A percentile compares a stretch with the other conserved stretches of the same genome.
Evolutionary conservation across 176 grass and related monocot genomes (phyloP).

Genomic region (Luzula sylvatica): DNA sequence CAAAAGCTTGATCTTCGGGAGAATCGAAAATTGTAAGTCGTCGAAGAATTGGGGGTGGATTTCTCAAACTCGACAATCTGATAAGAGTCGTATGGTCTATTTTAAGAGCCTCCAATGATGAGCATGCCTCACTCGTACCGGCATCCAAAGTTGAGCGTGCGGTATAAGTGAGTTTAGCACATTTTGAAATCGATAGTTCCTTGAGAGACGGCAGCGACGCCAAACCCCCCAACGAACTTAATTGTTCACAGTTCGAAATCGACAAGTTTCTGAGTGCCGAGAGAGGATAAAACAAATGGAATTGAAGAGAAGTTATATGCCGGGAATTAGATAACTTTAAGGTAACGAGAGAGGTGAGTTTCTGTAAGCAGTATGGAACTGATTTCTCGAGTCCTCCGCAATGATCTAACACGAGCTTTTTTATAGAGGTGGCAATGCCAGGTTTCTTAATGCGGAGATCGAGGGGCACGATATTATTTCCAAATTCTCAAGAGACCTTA

Average conservation of each 20-base stretch:
- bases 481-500: constrained; percentile 15
- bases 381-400: constrained; percentile 19
- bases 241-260: constrained; percentile 1
- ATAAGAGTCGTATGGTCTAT: constrained; percentile 16
- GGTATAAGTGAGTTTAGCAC: constrained; percentile 4
- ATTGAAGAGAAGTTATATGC: neutral
- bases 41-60: neutral
- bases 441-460: neutral
- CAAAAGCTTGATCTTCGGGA: no score
- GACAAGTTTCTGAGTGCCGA: neutral
- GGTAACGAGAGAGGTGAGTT: neutral
- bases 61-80: constrained; percentile 3
- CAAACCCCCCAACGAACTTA: constrained; percentile 1
- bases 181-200: neutral
- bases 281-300: neutral
- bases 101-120: neutral
- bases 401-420: neutral
- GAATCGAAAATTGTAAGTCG: neutral
- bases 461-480: constrained; percentile 14
- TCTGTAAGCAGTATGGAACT: constrained; percentile 21
- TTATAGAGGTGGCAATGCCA: constrained; percentile 11
- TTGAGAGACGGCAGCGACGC: neutral
- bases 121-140: neutral
- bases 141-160: neutral
- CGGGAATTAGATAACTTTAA: constrained; percentile 6